Base-by-base conservation (phyloP, 2,329 filamentous ascomycete species). In the Hysterium pulicare region DNA sequence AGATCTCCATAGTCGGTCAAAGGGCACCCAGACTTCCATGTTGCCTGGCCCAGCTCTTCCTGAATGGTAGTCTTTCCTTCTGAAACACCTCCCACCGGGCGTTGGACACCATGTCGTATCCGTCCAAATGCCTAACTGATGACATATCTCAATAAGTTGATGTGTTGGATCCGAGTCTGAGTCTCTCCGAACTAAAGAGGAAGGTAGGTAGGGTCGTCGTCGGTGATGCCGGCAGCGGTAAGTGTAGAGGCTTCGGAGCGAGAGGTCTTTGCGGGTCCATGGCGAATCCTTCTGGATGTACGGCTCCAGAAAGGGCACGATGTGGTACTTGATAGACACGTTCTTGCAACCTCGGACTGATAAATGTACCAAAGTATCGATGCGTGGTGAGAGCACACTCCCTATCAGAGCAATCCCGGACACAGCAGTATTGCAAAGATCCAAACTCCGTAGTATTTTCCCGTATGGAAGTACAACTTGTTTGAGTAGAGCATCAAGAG, bases 261-360 rank as follows among this genome's bases (percentile, higher is more conserved):
- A 76, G 31, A 80, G 71, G 22, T 69, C 66, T 23, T 61, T 69
- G 37, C 64, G 67, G 42, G 61, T 62, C 65, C 72, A 71, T 3
- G 66, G 59, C 42, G 57, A 59, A 64, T 70, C 57, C 15, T 57
- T 54, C n/a, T 62, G 71, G 4, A 65, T 62, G 68, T 68, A 67
- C 3, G 69, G 60, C 46, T 67, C 67, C 32, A 71, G 69, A 50
- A 79, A 81, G 2, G 79, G 79, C 40, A 81, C 76, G 46, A 82
- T 77, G 54, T 82, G 78, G 55, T 82, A 82, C 56, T 82, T 82
- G 50, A 82, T 72, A 10, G 78, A 81, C 28, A 82, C 79, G 57
- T 82, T 81, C 62, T 82, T 81, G 68, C 79, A 82, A 16, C 79
- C 79, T 17, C 79, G 75, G 36, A 82, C 77, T 1, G 78, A 81